Conservation (phyloP, 306 rosid species). For the Casuarina equisetifolia region DNA sequence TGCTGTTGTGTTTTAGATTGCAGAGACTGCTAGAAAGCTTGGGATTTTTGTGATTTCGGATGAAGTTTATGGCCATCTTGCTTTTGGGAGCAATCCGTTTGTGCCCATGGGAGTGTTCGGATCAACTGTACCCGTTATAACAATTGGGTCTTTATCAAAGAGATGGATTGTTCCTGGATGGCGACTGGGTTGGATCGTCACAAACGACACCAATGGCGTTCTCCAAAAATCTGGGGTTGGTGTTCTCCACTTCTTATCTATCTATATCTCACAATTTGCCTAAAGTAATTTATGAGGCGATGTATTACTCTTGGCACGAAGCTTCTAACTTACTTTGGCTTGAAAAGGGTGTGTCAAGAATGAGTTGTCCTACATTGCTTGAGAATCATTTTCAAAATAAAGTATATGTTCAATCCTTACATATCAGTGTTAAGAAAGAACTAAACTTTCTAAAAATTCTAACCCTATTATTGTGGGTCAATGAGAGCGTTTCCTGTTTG, state of each 20-base stretch:
- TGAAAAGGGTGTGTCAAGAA: too few relatives aligned
- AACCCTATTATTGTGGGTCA: too few relatives aligned
- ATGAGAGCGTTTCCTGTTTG: neutral
- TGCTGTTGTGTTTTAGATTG: constrained; percentile 35
- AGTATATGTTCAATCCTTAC: too few relatives aligned
- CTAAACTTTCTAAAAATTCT: too few relatives aligned
- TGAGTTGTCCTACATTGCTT: too few relatives aligned
- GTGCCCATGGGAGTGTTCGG: constrained; percentile 64
- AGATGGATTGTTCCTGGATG: constrained; percentile 75
- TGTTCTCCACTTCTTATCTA: neutral
- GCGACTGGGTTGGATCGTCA: constrained; percentile 70
- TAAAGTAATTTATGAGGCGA: too few relatives aligned
- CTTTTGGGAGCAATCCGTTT: constrained; percentile 58
- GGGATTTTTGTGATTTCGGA: constrained; percentile 57
- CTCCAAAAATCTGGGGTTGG: constrained; percentile 51
- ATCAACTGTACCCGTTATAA: constrained; percentile 51
- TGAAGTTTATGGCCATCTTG: constrained; percentile 58
- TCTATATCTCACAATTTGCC: neutral
- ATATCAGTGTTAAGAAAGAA: too few relatives aligned
- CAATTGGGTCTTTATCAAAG: constrained; percentile 60
- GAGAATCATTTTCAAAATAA: too few relatives aligned
- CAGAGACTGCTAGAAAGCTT: constrained; percentile 60
- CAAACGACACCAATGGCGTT: constrained; percentile 49
- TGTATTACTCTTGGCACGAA: too few relatives aligned
- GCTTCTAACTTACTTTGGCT: too few relatives aligned